phyloP scores from a whole-genome alignment of 192 early-diverging fungal species.

The Backusella psychrophila region DNA sequence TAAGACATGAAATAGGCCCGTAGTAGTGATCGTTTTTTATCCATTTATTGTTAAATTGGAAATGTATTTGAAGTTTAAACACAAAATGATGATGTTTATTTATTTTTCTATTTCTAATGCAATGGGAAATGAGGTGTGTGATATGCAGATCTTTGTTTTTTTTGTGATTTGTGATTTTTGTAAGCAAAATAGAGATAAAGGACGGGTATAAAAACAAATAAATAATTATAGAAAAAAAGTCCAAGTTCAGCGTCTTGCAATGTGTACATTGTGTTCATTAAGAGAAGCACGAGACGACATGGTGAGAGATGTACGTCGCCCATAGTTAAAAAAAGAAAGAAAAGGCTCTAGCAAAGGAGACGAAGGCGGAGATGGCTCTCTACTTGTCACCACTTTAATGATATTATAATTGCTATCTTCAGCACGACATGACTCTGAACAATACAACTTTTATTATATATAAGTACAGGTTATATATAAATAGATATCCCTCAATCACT shows the following conservation, averaged over 20 bases:
- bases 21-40: not conserved
- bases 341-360: constrained; percentile 9
- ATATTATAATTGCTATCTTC: constrained; percentile 1
- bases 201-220: not conserved
- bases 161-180: too few species aligned
- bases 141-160: too few species aligned
- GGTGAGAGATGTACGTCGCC: constrained; percentile 10
- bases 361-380: not conserved
- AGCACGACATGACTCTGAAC: constrained; percentile 12
- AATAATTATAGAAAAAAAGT: not conserved
- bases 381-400: not conserved
- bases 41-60: too few species aligned
- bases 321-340: constrained; percentile 7
- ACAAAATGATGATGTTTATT: not conserved
- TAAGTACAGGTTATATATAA: not conserved
- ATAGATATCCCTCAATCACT: not conserved
- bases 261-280: not conserved
- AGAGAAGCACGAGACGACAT: not conserved
- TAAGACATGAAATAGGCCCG: not conserved
- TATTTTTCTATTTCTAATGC: not conserved
- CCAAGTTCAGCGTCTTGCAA: not conserved
- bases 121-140: too few species aligned
- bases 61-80: not conserved
- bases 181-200: not conserved
- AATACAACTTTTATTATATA: not conserved